Base-by-base conservation (phyloP, 352 stramenopile genomes). In the Pythium phragmiticola region DNA sequence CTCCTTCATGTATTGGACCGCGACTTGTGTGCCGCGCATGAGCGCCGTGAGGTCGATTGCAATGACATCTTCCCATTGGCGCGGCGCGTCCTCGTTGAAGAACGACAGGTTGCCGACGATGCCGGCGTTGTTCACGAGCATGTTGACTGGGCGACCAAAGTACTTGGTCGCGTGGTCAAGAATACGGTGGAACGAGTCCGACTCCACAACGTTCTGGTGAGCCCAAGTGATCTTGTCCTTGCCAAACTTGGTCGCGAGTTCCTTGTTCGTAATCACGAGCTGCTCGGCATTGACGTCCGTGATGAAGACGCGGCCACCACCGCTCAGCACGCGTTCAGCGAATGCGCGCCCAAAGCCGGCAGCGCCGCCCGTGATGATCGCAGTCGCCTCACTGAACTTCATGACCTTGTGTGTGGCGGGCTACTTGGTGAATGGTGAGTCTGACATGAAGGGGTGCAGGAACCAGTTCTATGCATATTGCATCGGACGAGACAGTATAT, bases 121-220 rank as follows among this genome's bases (percentile, higher is more conserved):
- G n/a, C 85, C 85, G 6, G 85, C 85, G 62, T 94, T 94, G 71
- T 94, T 94, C 3, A 85, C 83, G 30, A 94, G 74, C 45, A 92
- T 43, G 65, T 94, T 94, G 9, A 91, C 73, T 0, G 73, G 76
- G 30, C 48, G 49, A 26, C 77, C 71, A 58, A 94, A 92, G 58
- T 80, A 87, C 58, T 75, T 73, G 59, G 48, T 63, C 41, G 81
- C 81, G 57, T 76, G 78, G 30, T 85, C 80, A 50, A 91, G 92
- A 9, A 70, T 72, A 4, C 65, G 72, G 49, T 76, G 59, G 73
- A 92, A 94, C 48, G 73, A 84, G 49, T 77, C 72, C 41, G 73
- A 64, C 45, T 92, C 83, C 23, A 76, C 82, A 41, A 94, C 83
- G 60, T 92, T 79, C 70, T 94, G 85, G 54, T 75, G 70, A 51